phyloP scores from a whole-genome alignment of 2,329 filamentous ascomycete species.

The Escovopsis sp. region DNA sequence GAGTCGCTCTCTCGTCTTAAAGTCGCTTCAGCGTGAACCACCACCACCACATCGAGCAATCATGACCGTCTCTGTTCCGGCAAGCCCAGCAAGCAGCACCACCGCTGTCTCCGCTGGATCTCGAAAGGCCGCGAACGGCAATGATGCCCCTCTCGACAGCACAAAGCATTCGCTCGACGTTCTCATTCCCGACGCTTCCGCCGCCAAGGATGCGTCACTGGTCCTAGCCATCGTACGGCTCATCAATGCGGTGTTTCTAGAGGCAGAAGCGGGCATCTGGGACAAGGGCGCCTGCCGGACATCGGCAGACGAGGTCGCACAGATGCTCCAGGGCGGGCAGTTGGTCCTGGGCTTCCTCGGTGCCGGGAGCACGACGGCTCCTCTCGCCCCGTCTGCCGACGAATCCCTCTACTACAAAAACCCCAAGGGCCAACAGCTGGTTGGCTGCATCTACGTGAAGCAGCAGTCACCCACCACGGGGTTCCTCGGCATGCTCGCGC shows the following conservation, averaged over 20 bases:
- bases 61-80: too few relatives aligned
- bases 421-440: slow-evolving; percentile 2
- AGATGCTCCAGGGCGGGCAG: slow-evolving; percentile 9
- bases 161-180: slow-evolving; percentile 5
- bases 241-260: slow-evolving; percentile 14
- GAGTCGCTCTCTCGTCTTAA: too few relatives aligned
- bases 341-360: slow-evolving; percentile 12
- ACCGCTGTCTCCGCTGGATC: too few relatives aligned
- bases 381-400: background rate
- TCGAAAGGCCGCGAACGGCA: too few relatives aligned
- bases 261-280: slow-evolving; percentile 15
- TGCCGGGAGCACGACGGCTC: too few relatives aligned
- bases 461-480: slow-evolving; percentile 8
- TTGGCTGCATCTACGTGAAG: slow-evolving; percentile 17
- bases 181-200: slow-evolving; percentile 7
- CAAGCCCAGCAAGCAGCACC: too few relatives aligned
- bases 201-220: slow-evolving; percentile 9
- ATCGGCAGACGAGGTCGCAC: slow-evolving; percentile 8
- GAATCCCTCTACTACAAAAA: background rate
- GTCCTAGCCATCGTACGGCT: slow-evolving; percentile 9
- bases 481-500: slow-evolving; percentile 16
- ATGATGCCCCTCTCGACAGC: background rate
- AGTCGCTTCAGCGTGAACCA: too few relatives aligned
- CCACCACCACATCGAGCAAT: too few relatives aligned
- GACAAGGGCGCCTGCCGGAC: slow-evolving; percentile 14